Base-by-base conservation (phyloP, 2,329 filamentous ascomycete species). In the Colletotrichum aenigma region DNA sequence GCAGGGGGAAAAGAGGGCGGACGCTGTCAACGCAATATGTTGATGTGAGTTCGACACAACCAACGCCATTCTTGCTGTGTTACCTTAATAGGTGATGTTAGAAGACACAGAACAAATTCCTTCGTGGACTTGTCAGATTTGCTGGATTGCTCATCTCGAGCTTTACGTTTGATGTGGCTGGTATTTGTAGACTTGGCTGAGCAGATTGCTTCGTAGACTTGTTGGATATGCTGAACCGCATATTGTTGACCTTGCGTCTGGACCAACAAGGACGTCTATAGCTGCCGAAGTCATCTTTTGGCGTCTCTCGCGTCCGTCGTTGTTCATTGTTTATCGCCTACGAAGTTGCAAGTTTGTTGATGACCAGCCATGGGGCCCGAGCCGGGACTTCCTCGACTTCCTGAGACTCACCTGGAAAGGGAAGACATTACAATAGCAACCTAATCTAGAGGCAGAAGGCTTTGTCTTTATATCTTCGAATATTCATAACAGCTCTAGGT, bases 241-340 rank as follows among this genome's bases (percentile, higher is more conserved):
- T 3, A 10, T 43, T 18, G 4, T 18, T 3, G 16, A 43, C 9
- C 9, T 7, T 48, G 5, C 38, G 3, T 48, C 38, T 48, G 9
- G 18, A 48, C 5, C 0, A n/a, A 48, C 6, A 1, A 48, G 9
- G 4, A 48, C 9, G 38, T 6, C 38, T n/a, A 3, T n/a, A 48
- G 38, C 18, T 48, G 9, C 38, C 18, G 3, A 1, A 9, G 5
- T 2, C 38, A 0, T 48, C 38, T 18, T n/a, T 1, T 3, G 9
- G 18, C 0, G 38, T 43, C 38, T 43, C 38, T 18, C 38, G 18
- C 9, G 18, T 48, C 18, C 38, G 3, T 48, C 3, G 9, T 2
- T 48, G 38, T 12, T 9, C 18, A 48, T 48, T 12, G 0, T n/a
- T 48, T 6, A 48, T n/a, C 5, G 38, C 38, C 38, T 48, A 4